A percentile compares a stretch with the other conserved stretches of the same genome.
Conservation (phyloP, 2,329 filamentous ascomycete species). For the Colletotrichum salicis region DNA sequence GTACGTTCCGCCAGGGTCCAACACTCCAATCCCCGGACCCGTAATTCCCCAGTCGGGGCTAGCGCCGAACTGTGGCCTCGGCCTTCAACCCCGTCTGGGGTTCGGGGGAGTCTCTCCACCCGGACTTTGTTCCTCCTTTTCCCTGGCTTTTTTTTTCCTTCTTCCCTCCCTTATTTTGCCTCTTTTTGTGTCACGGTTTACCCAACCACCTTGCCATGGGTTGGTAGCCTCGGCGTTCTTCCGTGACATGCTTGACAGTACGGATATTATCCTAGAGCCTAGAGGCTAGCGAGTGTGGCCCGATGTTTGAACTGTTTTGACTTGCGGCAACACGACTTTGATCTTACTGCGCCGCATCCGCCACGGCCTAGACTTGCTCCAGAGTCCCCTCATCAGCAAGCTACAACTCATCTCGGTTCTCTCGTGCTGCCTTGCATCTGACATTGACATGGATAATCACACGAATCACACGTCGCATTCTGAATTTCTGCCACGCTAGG, state of each 20-base stretch:
- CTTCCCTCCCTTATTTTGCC: neutral
- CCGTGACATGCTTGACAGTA: neutral
- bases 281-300: too few relatives aligned
- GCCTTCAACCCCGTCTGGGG: slow-evolving; percentile 33
- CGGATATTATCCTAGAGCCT: too few relatives aligned
- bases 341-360: neutral
- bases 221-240: slow-evolving; percentile 1
- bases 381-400: neutral
- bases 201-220: neutral
- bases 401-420: neutral
- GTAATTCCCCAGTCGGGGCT: slow-evolving; percentile 31
- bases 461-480: slow-evolving; percentile 6
- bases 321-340: neutral
- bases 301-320: neutral
- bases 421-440: slow-evolving; percentile 16
- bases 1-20: neutral
- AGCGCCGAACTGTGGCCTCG: slow-evolving; percentile 26
- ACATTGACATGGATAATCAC: neutral
- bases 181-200: neutral
- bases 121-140: slow-evolving; percentile 9
- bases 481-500: neutral
- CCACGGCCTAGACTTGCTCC: neutral
- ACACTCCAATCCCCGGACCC: slow-evolving; percentile 14
- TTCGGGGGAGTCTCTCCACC: slow-evolving; percentile 20
- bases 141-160: neutral